Conservation (phyloP, 495 filamentous ascomycete genomes). For the Trichoderma parareesei region DNA sequence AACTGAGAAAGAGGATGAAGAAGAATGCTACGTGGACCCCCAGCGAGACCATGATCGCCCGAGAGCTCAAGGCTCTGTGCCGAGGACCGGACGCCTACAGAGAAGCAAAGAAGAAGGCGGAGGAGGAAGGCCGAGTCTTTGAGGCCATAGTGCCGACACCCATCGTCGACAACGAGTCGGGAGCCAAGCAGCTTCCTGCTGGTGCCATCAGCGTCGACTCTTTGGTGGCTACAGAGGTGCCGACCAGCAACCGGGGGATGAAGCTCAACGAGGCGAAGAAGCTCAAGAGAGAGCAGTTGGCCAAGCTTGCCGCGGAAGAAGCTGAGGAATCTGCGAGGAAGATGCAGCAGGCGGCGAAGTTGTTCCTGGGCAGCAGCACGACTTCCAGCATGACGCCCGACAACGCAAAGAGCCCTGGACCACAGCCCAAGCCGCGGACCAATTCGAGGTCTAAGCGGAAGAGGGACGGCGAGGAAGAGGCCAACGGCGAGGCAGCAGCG, state of each 20-base stretch:
- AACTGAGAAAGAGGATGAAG: conserved; percentile 92
- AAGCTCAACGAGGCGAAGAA: conserved; percentile 90
- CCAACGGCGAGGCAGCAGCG: conserved; percentile 30
- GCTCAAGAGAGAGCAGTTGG: conserved; percentile 66
- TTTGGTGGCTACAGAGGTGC: conserved; percentile 43
- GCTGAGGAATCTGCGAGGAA: conserved; percentile 54
- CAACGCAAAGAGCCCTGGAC: conserved; percentile 16
- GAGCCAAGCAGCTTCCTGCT: conserved; percentile 36
- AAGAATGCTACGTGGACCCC: conserved; percentile 96
- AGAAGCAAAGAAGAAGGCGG: conserved; percentile 57
- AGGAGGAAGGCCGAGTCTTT: conserved; percentile 60
- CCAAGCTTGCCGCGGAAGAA: conserved; percentile 60
- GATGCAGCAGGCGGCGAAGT: conserved; percentile 45
- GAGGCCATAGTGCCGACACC: conserved; percentile 35
- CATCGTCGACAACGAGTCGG: conserved; percentile 23
- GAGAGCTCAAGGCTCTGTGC: conserved; percentile 68
- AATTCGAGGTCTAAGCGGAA: conserved; percentile 35
- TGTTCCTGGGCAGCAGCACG: conserved; percentile 26
- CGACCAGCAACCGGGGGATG: conserved; percentile 77
- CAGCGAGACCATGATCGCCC: conserved; percentile 91
- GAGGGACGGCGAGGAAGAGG: conserved; percentile 39
- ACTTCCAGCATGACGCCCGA: conserved; percentile 12
- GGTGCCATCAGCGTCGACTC: conserved; percentile 44
- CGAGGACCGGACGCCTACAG: conserved; percentile 72
- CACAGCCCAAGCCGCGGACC: conserved; percentile 12